Conservation (phyloP, 2,329 filamentous ascomycete species). For the Penicillium sp. region DNA sequence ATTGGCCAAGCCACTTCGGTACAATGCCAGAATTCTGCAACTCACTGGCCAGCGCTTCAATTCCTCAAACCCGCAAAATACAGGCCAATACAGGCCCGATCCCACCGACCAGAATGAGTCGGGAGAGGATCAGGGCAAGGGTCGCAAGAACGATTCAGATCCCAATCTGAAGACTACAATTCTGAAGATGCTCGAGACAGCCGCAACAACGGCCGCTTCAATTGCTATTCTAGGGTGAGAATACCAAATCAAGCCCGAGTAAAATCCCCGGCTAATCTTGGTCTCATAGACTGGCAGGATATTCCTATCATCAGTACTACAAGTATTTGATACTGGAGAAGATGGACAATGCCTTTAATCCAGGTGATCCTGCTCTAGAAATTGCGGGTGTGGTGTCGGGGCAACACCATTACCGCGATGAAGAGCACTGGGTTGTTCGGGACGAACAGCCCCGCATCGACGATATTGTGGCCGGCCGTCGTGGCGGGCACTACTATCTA, state of each 20-base stretch:
- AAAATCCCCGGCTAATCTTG: constrained; percentile 17
- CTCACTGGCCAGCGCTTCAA: constrained; percentile 26
- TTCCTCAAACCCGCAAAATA: constrained; percentile 24
- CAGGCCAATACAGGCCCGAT: constrained; percentile 27
- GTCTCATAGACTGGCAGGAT: constrained; percentile 59
- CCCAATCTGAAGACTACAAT: constrained; percentile 41
- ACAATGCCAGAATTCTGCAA: constrained; percentile 10
- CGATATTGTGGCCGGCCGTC: constrained; percentile 72
- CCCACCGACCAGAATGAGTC: constrained; percentile 33
- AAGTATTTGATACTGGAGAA: constrained; percentile 89
- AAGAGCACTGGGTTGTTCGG: constrained; percentile 77
- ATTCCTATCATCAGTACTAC: constrained; percentile 79
- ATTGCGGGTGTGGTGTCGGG: constrained; percentile 61
- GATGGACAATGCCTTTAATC: constrained; percentile 87
- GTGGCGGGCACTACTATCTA: constrained; percentile 83
- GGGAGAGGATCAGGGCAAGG: constrained; percentile 29
- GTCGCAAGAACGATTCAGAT: constrained; percentile 27
- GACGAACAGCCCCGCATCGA: constrained; percentile 82
- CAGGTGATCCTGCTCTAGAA: constrained; percentile 86
- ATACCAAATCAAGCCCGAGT: not conserved
- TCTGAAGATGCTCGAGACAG: constrained; percentile 70
- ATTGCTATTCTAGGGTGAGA: constrained; percentile 67
- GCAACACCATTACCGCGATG: constrained; percentile 40
- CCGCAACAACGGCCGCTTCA: constrained; percentile 73
- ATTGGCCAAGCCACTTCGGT: constrained; percentile 16